These are phyloP conservation scores for Sicyos edulis DNA, from an alignment of 306 rosid species.

Conservation along the genomic window DNA sequence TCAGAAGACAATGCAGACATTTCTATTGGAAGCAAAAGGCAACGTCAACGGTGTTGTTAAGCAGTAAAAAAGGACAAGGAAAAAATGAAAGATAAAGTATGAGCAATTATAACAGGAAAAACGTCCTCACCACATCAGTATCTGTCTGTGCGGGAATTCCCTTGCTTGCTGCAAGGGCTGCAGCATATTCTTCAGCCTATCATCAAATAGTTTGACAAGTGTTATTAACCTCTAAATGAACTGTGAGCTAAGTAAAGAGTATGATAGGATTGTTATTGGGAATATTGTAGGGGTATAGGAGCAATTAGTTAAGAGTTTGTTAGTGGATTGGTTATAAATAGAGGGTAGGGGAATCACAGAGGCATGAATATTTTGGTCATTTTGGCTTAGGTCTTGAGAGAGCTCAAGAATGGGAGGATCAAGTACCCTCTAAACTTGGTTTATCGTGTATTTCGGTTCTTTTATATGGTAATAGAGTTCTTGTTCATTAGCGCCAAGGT, in stretches of 20 bases:
- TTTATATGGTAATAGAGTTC: too few species aligned
- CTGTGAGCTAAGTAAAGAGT: not conserved
- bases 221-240: conserved; percentile 20
- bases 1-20: not conserved
- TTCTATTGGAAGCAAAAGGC: not conserved
- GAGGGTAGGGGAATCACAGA: too few species aligned
- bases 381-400: too few species aligned
- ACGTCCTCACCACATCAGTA: conserved; percentile 53
- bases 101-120: not conserved
- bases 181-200: conserved; percentile 93
- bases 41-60: not conserved
- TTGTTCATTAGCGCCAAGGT: not conserved
- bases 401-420: too few species aligned
- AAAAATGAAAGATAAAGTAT: not conserved
- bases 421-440: too few species aligned
- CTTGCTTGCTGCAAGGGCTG: conserved; percentile 81
- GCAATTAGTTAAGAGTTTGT: too few species aligned
- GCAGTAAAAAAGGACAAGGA: not conserved
- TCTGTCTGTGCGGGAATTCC: conserved; percentile 55
- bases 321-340: too few species aligned
- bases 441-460: too few species aligned
- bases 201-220: conserved; percentile 25
- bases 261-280: too few species aligned
- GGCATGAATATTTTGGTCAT: too few species aligned
- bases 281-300: too few species aligned